A percentile compares a stretch with the other conserved stretches of the same genome.
Conservation (phyloP, 306 rosid species). For the Pterocarpus santalinus region DNA sequence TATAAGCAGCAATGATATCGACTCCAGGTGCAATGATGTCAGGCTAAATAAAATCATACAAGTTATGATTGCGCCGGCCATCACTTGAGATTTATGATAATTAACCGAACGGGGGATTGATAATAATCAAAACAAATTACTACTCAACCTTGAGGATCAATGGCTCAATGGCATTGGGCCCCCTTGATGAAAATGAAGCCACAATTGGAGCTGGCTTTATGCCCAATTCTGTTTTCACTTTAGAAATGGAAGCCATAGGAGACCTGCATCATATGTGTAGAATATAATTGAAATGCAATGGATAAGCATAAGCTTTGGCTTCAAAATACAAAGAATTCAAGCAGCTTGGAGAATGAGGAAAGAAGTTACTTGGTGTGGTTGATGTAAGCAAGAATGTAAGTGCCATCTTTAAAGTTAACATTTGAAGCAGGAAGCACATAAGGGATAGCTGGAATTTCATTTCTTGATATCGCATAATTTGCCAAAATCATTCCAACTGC, state of each 20-base stretch:
- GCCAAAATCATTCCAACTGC: constrained; percentile 66
- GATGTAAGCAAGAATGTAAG: too few relatives aligned
- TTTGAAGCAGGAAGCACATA: too few relatives aligned
- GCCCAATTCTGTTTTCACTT: constrained; percentile 45
- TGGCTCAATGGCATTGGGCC: constrained; percentile 56
- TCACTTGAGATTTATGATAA: too few relatives aligned
- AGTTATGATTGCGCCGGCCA: too few relatives aligned
- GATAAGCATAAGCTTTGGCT: too few relatives aligned
- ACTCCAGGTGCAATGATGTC: constrained; percentile 60
- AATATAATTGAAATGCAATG: too few relatives aligned
- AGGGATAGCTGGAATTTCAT: too few relatives aligned
- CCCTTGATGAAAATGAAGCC: constrained; percentile 76
- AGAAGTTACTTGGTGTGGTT: too few relatives aligned
- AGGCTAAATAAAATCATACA: background rate
- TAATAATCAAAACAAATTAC: background rate
- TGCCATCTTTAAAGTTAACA: too few relatives aligned
- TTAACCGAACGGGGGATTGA: too few relatives aligned
- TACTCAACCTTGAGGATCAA: constrained; percentile 59
- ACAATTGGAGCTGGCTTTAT: constrained; percentile 57
- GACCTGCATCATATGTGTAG: background rate
- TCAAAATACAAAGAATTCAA: too few relatives aligned
- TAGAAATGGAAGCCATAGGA: constrained; percentile 57
- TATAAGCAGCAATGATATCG: constrained; percentile 45
- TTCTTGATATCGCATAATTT: background rate
- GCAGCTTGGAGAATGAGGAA: too few relatives aligned